These are phyloP conservation scores for Globisporangium middletonii DNA, from an alignment of 352 stramenopile genomes.

Conservation along the genomic window DNA sequence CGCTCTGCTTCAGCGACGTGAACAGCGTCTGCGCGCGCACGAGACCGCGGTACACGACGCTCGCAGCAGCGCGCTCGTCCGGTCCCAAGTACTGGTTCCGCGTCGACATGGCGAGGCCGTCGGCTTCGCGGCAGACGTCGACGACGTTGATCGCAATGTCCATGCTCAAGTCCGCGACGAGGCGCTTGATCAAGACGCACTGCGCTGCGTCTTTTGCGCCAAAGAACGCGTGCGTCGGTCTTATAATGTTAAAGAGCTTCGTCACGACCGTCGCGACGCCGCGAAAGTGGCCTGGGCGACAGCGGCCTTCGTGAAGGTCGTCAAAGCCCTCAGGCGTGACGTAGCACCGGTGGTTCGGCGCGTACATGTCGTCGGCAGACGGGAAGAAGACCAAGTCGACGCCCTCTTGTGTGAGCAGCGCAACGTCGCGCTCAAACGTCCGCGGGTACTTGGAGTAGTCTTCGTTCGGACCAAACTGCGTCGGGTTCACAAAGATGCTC, in stretches of 20 bases:
- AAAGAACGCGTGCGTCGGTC: slow-evolving; percentile 96
- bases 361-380: slow-evolving; percentile 85
- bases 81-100: slow-evolving; percentile 96
- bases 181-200: slow-evolving; percentile 92
- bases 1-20: slow-evolving; percentile 10
- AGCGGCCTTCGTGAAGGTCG: slow-evolving; percentile 87
- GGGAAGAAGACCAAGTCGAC: slow-evolving; percentile 92
- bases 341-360: slow-evolving; percentile 78
- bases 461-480: slow-evolving; percentile 97
- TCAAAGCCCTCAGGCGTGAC: slow-evolving; percentile 94
- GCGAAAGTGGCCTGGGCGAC: slow-evolving; percentile 95
- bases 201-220: slow-evolving; percentile 99
- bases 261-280: slow-evolving; percentile 98
- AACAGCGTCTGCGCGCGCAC: slow-evolving; percentile 43
- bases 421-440: slow-evolving; percentile 92
- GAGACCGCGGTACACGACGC: slow-evolving; percentile 86
- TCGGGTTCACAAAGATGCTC: slow-evolving; percentile 99
- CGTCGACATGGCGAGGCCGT: slow-evolving; percentile 97
- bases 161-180: slow-evolving; percentile 97
- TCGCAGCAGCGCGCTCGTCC: slow-evolving; percentile 84
- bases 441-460: slow-evolving; percentile 98
- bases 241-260: slow-evolving; percentile 99
- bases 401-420: slow-evolving; percentile 73
- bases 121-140: slow-evolving; percentile 89
- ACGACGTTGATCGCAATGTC: slow-evolving; percentile 89